Base-by-base conservation (phyloP, 2,329 filamentous ascomycete species). In the Diplodia corticola region DNA sequence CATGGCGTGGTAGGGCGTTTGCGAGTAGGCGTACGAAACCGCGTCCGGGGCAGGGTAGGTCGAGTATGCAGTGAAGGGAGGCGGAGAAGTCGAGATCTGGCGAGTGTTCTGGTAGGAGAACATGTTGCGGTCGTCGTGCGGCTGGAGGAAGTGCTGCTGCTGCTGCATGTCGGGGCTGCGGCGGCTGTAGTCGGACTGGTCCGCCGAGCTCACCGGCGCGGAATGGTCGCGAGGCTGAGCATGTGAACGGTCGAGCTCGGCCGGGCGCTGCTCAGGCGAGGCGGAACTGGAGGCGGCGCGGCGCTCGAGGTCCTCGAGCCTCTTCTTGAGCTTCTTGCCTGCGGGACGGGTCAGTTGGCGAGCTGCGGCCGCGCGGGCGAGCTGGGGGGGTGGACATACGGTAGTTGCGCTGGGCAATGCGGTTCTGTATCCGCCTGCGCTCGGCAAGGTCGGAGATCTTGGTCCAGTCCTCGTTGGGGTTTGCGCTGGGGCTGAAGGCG, bases 361-460 rank as follows among this genome's bases (percentile, higher is more conserved):
- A 4, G 5, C 20, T 33, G 15, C 7, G 33, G 33, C n/a, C n/a
- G 10, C 12, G 33, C 33, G 33, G 33, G 33, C 3, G 33, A n/a
- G n/a, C n/a, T n/a, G n/a, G n/a, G n/a, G 12, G 44, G 13, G 6
- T 12, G 63, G 10, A 85, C 89, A 77, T 84, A 96, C 93, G 93
- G 83, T 97, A 97, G 83, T 97, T 97, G 74, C 93, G 90, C 82
- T 98, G 94, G 71, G 94, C 94, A 84, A 98, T 97, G 72, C 94
- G 89, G 82, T 98, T 98, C 81, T 98, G 93, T 82, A 97, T 97
- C 76, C 93, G 88, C 74, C 93, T 86, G 75, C 95, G 89, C 82
- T 98, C 94, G 61, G 93, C 94, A 68, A 98, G 89, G 79, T 98
- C 94, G 67, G 94, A 96, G 78, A 98, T 97, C 87, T 97, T 96